Base-by-base conservation (phyloP, 2,329 filamentous ascomycete species). In the Claviceps arundinis region DNA sequence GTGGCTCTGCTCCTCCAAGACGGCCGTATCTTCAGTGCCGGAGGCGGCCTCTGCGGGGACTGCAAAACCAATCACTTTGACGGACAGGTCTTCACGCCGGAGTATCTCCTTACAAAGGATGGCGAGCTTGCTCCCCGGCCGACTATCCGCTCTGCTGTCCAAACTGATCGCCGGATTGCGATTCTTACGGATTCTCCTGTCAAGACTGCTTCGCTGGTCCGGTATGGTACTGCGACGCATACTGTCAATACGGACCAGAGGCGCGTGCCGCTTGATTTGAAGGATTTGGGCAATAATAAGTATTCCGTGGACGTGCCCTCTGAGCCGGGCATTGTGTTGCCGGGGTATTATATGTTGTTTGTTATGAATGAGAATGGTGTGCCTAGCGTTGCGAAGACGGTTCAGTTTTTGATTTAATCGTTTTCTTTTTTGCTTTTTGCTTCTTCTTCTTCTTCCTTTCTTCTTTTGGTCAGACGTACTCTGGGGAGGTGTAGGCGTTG, bases 241-340 rank as follows among this genome's bases (percentile, higher is more conserved):
- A 72, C 75, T 1, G 70, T 80, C 47, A 77, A 82, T 57, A 81
- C 73, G 0, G 78, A 82, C 60, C 77, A 81, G 64, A 63, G 78
- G 22, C 70, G 77, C 8, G 67, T 81, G 47, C 66, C 73, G 14
- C 61, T 78, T 22, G 64, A 60, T 3, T 54, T 64, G 5, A 58
- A 58, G 4, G 50, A 51, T 13, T 52, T 55, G 4, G 57, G 56
- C 37, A 62, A 62, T 0, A 64, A 59, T 3, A 61, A 53, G 1
- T 76, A 73, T 53, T 66, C 60, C 0, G 60, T 75, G 4, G 61
- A 59, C 1, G 61, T 78, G 4, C 75, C 76, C 0, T 55, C 56
- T 2, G 76, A 80, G 54, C 54, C 70, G 0, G 77, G 76, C 3
- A 63, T 80, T 22, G 58, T 72, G 5, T 55, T 78, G 2, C 77